Evolutionary conservation across 768 basidiomycete species (phyloP).

Genomic region (Coprinopsis sp.): DNA sequence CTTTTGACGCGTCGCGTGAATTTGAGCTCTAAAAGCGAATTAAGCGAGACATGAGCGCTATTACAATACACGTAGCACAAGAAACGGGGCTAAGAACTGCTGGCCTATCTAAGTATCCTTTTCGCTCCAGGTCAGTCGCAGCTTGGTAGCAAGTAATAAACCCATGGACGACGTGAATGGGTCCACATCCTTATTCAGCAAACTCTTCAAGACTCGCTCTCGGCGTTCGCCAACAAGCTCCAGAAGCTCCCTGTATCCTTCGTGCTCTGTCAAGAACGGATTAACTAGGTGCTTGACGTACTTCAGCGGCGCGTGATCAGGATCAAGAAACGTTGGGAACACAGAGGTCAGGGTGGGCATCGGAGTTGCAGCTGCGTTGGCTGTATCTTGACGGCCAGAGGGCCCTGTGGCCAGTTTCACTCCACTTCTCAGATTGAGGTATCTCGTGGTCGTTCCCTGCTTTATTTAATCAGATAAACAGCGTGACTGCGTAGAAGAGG

Average conservation of each 20-base stretch:
- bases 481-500: no score
- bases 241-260: conserved; percentile 16
- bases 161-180: conserved; percentile 49
- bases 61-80: no score
- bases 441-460: no score
- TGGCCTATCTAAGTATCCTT: no score
- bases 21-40: no score
- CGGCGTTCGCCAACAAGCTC: conserved; percentile 16
- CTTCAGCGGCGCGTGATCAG: conserved; percentile 12
- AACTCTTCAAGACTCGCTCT: conserved; percentile 22
- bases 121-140: conserved; percentile 36
- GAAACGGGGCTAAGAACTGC: conserved; percentile 1
- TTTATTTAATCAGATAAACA: no score
- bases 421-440: no score
- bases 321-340: conserved; percentile 5
- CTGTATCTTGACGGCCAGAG: no score
- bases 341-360: conserved; percentile 1
- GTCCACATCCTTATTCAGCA: conserved; percentile 34
- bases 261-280: conserved; percentile 20
- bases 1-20: no score
- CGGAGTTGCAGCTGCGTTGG: background rate
- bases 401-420: no score
- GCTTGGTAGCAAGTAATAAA: conserved; percentile 34
- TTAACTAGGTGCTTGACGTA: conserved; percentile 29
- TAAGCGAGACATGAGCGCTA: no score